These are phyloP conservation scores for Clitopilus passeckerianus DNA, from an alignment of 768 basidiomycete genomes.

Conservation along the genomic window DNA sequence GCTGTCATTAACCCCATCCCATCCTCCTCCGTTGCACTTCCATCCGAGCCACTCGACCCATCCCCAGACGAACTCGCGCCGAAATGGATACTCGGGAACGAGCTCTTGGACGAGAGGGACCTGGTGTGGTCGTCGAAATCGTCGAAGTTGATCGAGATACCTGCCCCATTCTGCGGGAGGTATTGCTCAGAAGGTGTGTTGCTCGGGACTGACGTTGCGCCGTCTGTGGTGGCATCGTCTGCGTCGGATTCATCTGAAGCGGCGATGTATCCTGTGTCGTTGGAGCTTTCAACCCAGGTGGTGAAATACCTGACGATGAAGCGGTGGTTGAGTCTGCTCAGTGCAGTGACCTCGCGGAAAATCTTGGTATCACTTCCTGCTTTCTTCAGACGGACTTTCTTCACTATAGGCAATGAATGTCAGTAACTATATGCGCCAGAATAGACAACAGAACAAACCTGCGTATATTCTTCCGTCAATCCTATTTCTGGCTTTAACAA, in stretches of 20 bases:
- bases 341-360: slow-evolving; percentile 84
- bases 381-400: slow-evolving; percentile 81
- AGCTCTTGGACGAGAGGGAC: slow-evolving; percentile 39
- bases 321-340: slow-evolving; percentile 84
- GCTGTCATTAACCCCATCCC: slow-evolving; percentile 10
- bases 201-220: slow-evolving; percentile 51
- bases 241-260: slow-evolving; percentile 51
- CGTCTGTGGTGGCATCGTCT: slow-evolving; percentile 30
- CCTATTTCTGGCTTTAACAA: slow-evolving; percentile 89
- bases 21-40: slow-evolving; percentile 7
- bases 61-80: slow-evolving; percentile 34
- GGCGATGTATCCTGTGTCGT: slow-evolving; percentile 33
- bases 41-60: slow-evolving; percentile 16
- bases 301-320: slow-evolving; percentile 92
- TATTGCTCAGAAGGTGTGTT: slow-evolving; percentile 20
- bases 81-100: slow-evolving; percentile 88
- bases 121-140: slow-evolving; percentile 59
- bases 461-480: slow-evolving; percentile 85
- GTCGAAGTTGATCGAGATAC: slow-evolving; percentile 60
- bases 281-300: slow-evolving; percentile 74
- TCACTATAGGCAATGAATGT: slow-evolving; percentile 42
- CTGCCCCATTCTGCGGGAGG: slow-evolving; percentile 43
- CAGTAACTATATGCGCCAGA: not conserved
- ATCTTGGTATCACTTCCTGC: slow-evolving; percentile 82
- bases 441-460: slow-evolving; percentile 31